These are phyloP conservation scores for Apiospora pterosperma DNA, from an alignment of 2,329 filamentous ascomycete species.

Conservation along the genomic window DNA sequence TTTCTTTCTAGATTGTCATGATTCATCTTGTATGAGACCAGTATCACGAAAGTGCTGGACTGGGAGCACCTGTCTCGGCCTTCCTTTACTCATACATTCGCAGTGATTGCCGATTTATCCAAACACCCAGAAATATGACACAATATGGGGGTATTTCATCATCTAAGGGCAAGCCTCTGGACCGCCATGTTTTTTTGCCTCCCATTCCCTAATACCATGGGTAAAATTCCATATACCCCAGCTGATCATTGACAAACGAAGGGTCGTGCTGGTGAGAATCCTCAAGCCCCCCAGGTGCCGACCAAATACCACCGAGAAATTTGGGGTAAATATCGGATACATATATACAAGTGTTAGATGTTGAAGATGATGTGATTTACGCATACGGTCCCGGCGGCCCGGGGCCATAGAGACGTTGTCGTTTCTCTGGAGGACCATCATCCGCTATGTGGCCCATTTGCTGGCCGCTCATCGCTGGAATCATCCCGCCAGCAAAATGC, in stretches of 20 bases:
- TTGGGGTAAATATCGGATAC: background rate
- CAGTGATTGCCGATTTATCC: background rate
- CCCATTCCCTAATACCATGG: background rate
- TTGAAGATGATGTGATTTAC: background rate
- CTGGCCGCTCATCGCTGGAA: slow-evolving; percentile 27
- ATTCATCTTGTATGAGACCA: background rate
- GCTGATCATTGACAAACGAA: background rate
- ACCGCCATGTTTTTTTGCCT: background rate
- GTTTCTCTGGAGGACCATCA: slow-evolving; percentile 11
- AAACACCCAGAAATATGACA: background rate
- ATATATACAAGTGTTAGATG: slow-evolving; percentile 4
- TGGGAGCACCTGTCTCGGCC: background rate
- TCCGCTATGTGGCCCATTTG: slow-evolving; percentile 7
- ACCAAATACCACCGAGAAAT: background rate
- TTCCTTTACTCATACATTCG: background rate
- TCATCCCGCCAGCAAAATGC: slow-evolving; percentile 36
- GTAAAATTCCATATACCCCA: background rate
- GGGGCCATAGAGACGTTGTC: slow-evolving; percentile 9
- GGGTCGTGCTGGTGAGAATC: background rate
- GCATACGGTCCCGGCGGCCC: slow-evolving; percentile 2
- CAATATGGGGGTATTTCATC: slow-evolving; percentile 2
- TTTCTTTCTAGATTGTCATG: background rate
- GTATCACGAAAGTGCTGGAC: background rate
- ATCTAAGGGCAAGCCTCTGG: background rate
- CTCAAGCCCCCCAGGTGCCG: background rate